Evolutionary conservation across 768 basidiomycete species (phyloP).

Genomic region (Royoungia palumana): DNA sequence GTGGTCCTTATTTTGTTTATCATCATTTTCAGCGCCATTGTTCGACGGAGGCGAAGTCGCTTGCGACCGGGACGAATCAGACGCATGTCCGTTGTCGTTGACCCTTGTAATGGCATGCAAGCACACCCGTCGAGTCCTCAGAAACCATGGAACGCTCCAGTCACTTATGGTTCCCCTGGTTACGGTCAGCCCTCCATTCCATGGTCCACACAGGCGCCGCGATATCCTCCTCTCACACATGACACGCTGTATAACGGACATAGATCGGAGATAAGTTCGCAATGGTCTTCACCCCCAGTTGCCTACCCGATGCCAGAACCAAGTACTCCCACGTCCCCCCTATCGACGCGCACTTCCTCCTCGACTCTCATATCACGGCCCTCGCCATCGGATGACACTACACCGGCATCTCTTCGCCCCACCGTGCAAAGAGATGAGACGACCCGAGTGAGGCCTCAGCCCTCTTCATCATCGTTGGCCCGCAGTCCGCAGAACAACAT

Average conservation of each 20-base stretch:
- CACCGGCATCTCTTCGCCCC: background rate
- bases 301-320: background rate
- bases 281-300: background rate
- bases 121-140: background rate
- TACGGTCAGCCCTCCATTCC: constrained; percentile 5
- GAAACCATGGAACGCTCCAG: constrained; percentile 1
- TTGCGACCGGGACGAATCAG: background rate
- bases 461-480: background rate
- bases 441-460: background rate
- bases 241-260: background rate
- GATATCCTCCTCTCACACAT: constrained; percentile 9
- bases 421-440: background rate
- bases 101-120: background rate
- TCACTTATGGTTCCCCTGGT: background rate
- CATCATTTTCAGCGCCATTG: background rate
- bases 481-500: background rate
- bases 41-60: constrained; percentile 6
- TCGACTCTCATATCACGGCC: background rate
- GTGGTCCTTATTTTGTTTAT: background rate
- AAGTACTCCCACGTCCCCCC: background rate
- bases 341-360: background rate
- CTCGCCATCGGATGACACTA: constrained; percentile 1
- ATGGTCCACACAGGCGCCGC: background rate
- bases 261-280: background rate
- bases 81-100: background rate